These are phyloP conservation scores for Geotrichum macrosporum DNA, from an alignment of 1,139 yeast genomes.

Conservation along the genomic window DNA sequence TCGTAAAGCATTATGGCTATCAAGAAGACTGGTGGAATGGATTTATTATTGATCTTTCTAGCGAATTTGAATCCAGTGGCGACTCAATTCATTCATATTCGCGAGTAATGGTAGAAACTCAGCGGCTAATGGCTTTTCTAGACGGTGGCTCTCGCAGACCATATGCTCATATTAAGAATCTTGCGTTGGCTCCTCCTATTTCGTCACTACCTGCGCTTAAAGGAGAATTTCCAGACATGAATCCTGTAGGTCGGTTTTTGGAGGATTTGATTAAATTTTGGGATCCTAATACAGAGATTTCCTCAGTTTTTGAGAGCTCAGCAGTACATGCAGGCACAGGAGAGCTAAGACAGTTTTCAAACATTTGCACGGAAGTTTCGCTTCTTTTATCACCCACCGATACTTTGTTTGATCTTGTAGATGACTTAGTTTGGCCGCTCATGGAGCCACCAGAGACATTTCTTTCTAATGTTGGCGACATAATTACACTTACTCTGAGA, in stretches of 20 bases:
- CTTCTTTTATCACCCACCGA: slow-evolving; percentile 25
- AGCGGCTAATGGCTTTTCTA: slow-evolving; percentile 45
- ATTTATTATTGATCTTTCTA: slow-evolving; percentile 27
- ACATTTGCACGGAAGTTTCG: slow-evolving; percentile 30
- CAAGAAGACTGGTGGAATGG: slow-evolving; percentile 46
- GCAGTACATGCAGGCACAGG: slow-evolving; percentile 25
- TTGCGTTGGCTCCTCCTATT: slow-evolving; percentile 31
- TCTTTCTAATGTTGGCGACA: slow-evolving; percentile 39
- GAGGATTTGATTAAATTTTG: slow-evolving; percentile 13
- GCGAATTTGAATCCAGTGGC: background rate
- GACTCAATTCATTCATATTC: slow-evolving; percentile 22
- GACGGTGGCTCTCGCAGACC: slow-evolving; percentile 42
- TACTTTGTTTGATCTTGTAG: slow-evolving; percentile 30
- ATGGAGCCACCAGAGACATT: slow-evolving; percentile 27
- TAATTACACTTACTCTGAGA: slow-evolving; percentile 41
- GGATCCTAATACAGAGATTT: slow-evolving; percentile 2
- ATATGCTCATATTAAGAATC: slow-evolving; percentile 40
- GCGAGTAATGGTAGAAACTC: slow-evolving; percentile 40
- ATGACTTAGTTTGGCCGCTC: slow-evolving; percentile 30
- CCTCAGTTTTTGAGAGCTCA: slow-evolving; percentile 22
- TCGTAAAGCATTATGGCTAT: slow-evolving; percentile 41
- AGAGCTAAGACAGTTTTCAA: slow-evolving; percentile 24
- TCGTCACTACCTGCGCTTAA: slow-evolving; percentile 31
- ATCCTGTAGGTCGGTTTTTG: slow-evolving; percentile 28
- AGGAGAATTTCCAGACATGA: slow-evolving; percentile 24